Evolutionary conservation across 139 green algal species (phyloP).

Genomic region (Diplosphaera chodatii): DNA sequence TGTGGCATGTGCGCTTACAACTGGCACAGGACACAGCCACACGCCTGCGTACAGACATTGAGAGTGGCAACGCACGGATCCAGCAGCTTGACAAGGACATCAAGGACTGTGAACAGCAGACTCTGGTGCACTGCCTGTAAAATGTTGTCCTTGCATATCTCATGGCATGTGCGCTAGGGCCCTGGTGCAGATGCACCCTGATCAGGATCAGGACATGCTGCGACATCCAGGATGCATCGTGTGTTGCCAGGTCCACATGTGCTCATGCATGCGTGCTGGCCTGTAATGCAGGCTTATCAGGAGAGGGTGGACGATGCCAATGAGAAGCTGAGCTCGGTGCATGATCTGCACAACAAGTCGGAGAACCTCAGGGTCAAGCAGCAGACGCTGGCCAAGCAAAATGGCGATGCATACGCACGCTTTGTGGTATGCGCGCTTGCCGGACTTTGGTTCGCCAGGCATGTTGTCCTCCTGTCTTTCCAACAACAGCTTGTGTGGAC

Average conservation of each 20-base stretch:
- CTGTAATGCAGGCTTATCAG: neutral
- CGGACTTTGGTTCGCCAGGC: too few species aligned
- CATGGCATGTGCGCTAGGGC: too few species aligned
- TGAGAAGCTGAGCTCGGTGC: constrained; percentile 15
- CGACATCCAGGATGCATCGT: too few species aligned
- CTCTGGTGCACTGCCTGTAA: constrained; percentile 5
- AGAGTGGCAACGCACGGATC: constrained; percentile 7
- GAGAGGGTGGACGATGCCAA: neutral
- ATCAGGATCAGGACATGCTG: too few species aligned
- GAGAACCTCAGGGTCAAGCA: constrained; percentile 17
- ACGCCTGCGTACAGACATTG: constrained; percentile 17
- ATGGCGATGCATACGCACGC: constrained; percentile 14
- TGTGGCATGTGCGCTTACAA: too few species aligned
- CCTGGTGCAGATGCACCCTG: too few species aligned
- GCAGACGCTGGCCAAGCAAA: constrained; percentile 24
- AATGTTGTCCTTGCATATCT: neutral
- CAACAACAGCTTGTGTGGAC: too few species aligned
- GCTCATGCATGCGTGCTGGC: too few species aligned
- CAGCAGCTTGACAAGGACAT: constrained; percentile 20
- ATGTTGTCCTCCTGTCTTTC: too few species aligned
- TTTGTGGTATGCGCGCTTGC: constrained; percentile 16
- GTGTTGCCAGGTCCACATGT: too few species aligned
- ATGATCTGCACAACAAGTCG: constrained; percentile 14
- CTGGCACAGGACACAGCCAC: constrained; percentile 25
- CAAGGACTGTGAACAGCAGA: constrained; percentile 22